Evolutionary conservation across 768 basidiomycete species (phyloP), one percentile per base, ranked within the genome.

Genomic region (Kwoniella shandongensis): DNA sequence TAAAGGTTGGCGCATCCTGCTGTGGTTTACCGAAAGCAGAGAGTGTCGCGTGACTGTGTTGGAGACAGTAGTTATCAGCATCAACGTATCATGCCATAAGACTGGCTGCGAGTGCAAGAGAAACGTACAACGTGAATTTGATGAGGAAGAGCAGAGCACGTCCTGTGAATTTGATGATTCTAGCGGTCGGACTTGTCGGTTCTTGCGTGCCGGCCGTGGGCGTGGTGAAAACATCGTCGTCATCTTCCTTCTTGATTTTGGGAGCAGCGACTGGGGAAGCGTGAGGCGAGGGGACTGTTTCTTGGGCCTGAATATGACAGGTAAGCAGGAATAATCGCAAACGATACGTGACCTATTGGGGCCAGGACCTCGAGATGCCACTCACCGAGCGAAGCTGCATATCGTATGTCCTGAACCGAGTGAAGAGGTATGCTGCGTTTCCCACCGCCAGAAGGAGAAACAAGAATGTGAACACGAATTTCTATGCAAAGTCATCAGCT

Each of bases 401-500:
- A 50, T 76, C 75, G 49, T 76, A 76, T 8, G 63, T 70, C 45
- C 73, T 66, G 47, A 70, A 71, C 11, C 67, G 52, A 2, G 69
- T 71, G 65, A 76, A 74, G 11, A 76, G 65, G 56, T 73, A 73
- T 39, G 62, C 54, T 2, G 75, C 66, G 45, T 76, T 76, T 10
- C 66, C 66, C 4, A 57, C 26, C 0, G 70, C 55, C 20, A 76
- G 23, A 1, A 48, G 50, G 1, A 67, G 29, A 13, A 76, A 46
- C 1, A 74, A 30, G 18, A 69, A 8, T 18, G 59, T 59, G 18
- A 57, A 41, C 18, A 64, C 29, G 44, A 60, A 53, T 35, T 56
- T 51, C 57, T 59, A 26, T 27, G 61, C 49, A 61, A 62, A 35
- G 3, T 5, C 3, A 29, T 23, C 20, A 40, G 29, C 46, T n/a